Evolutionary conservation across 495 filamentous ascomycete species (phyloP).

Genomic region (Parathielavia hyrcaniae): DNA sequence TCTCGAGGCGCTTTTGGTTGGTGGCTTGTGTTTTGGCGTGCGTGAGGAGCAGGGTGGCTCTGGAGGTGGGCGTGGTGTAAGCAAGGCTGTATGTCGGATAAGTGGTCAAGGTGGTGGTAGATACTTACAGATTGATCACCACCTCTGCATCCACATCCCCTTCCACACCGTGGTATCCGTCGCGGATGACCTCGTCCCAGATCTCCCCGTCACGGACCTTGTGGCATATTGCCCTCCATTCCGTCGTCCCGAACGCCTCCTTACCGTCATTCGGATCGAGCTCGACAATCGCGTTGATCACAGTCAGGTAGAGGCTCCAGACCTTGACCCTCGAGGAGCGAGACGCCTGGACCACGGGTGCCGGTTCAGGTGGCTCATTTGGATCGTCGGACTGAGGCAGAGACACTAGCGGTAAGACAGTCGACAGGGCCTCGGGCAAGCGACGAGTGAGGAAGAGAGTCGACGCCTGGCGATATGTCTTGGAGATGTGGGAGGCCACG

Average conservation of each 20-base stretch:
- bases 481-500: conserved; percentile 60
- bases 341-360: conserved; percentile 67
- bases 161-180: conserved; percentile 79
- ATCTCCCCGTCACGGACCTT: conserved; percentile 79
- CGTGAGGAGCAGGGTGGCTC: conserved; percentile 78
- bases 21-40: conserved; percentile 75
- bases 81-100: not conserved
- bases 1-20: conserved; percentile 84
- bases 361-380: conserved; percentile 39
- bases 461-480: conserved; percentile 82
- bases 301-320: conserved; percentile 92
- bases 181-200: conserved; percentile 85
- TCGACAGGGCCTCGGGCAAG: conserved; percentile 77
- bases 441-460: conserved; percentile 89
- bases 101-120: not conserved
- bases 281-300: conserved; percentile 84
- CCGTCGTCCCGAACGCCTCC: conserved; percentile 69
- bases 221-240: conserved; percentile 72
- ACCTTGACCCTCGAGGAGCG: conserved; percentile 80
- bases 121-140: conserved; percentile 75
- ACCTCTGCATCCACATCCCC: conserved; percentile 92
- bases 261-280: conserved; percentile 87
- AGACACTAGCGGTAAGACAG: conserved; percentile 67
- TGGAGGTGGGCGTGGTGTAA: conserved; percentile 24
- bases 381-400: conserved; percentile 35